Conservation (phyloP, 78 protist species). For the Speleostelium caveatum region DNA sequence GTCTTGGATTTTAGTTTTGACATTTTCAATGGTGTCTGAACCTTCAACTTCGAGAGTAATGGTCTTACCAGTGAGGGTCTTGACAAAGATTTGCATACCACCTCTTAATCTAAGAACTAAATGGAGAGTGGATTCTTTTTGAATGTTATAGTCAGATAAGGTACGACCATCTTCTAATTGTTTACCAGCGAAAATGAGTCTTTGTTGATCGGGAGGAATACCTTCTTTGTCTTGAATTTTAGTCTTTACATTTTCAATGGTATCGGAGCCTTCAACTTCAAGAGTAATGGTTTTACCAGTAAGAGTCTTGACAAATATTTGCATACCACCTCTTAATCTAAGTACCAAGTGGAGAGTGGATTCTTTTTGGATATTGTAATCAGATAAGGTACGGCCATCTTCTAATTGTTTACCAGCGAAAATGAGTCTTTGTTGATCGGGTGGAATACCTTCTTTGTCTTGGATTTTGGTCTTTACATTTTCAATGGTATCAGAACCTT, state of each 20-base stretch:
- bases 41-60: conserved; percentile 97
- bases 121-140: conserved; percentile 96
- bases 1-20: conserved; percentile 98
- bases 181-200: conserved; percentile 99
- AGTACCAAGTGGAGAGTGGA: conserved; percentile 93
- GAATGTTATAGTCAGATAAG: conserved; percentile 97
- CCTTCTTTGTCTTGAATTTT: conserved; percentile 99
- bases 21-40: conserved; percentile 96
- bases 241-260: conserved; percentile 95
- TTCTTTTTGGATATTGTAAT: conserved; percentile 93
- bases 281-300: conserved; percentile 88
- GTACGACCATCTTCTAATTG: conserved; percentile 99
- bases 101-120: conserved; percentile 87
- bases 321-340: conserved; percentile 83
- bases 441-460: too few relatives aligned
- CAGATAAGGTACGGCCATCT: conserved; percentile 94
- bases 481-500: too few relatives aligned
- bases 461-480: too few relatives aligned
- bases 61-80: conserved; percentile 98
- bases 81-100: conserved; percentile 96
- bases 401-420: conserved; percentile 98
- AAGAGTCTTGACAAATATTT: conserved; percentile 87
- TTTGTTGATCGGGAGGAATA: conserved; percentile 98
- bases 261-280: conserved; percentile 96
- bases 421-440: too few relatives aligned